A percentile compares a stretch with the other conserved stretches of the same genome.
These are phyloP conservation scores for Voacanga thouarsii DNA, from an alignment of 257 asterid genomes.

Conservation along the genomic window DNA sequence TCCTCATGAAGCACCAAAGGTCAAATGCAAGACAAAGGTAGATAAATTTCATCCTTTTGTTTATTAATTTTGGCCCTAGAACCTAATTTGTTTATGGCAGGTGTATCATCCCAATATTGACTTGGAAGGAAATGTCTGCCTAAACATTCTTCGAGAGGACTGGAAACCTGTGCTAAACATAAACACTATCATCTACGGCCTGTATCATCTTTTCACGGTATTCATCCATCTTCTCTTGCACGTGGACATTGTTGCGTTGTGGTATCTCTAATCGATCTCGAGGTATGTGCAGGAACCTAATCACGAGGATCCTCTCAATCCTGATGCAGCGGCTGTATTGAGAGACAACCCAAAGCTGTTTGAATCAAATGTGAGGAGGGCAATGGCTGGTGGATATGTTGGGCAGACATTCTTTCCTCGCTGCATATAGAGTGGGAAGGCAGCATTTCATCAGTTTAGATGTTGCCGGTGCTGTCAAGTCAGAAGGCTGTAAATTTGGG, in stretches of 20 bases:
- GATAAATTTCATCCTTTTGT: neutral
- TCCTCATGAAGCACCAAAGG: constrained; percentile 99
- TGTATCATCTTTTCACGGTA: constrained; percentile 96
- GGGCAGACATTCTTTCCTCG: constrained; percentile 83
- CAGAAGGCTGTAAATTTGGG: constrained; percentile 42
- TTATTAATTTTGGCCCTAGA: neutral
- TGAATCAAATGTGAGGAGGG: constrained; percentile 83
- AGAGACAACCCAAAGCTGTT: constrained; percentile 87
- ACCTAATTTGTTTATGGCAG: constrained; percentile 34
- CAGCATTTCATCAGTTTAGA: constrained; percentile 18
- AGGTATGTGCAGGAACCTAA: constrained; percentile 71
- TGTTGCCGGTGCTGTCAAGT: constrained; percentile 25
- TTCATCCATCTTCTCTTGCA: neutral
- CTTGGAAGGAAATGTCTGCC: constrained; percentile 94
- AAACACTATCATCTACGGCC: constrained; percentile 82
- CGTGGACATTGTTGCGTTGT: neutral
- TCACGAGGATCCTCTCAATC: constrained; percentile 96
- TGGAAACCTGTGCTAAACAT: constrained; percentile 98
- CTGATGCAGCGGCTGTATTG: constrained; percentile 86
- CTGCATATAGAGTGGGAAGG: constrained; percentile 47
- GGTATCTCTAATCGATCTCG: constrained; percentile 19
- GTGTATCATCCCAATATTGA: constrained; percentile 97
- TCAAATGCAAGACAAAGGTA: constrained; percentile 99
- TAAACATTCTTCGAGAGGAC: constrained; percentile 97
- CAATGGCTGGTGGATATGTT: constrained; percentile 87